Evolutionary conservation across 129 eudicot genomes (phyloP), one percentile per base, ranked within the genome.

Genomic region (Gnaphalium uliginosum): DNA sequence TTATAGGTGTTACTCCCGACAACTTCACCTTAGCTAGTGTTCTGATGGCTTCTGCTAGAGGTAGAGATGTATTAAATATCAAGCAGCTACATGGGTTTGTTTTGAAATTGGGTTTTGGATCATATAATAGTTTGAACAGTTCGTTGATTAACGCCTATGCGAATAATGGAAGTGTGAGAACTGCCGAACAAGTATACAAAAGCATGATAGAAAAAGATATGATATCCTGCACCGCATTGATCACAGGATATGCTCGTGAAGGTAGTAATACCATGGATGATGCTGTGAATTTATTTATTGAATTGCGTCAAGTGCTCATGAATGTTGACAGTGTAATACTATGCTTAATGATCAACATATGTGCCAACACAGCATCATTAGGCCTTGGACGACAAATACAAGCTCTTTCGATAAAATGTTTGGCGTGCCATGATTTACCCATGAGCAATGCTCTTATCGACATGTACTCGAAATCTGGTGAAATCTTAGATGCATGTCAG

Each of bases 391-490:
- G 78, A 79, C 93, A 85, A 66, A 37, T 90, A 32, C 96, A 87
- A 13, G 91, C 79, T 35, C 32, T 83, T 56, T 84, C 87, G 0
- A 5, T 85, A n/a, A 90, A 90, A 65, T 69, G 65, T 82, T 78
- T 78, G 19, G 78, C 80, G 4, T 50, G n/a, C 33, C 64, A 74
- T 62, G 96, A 88, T 61, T 27, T 71, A 39, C 89, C 89, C 57
- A 78, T 81, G 82, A 75, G 73, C 77, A 90, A 90, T 77, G 88
- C 91, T 68, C 88, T 88, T 30, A 83, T 90, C 37, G 91, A 90
- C 73, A 83, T 90, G 94, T 90, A 90, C 80, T 87, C 91, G 30
- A 90, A 90, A 82, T 84, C 85, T 10, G 96, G 96, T 30, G 93
- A 80, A 73, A 77, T 90, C 32, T 60, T 73, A 21, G 77, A 80